A percentile compares a stretch with the other conserved stretches of the same genome.
Conservation (phyloP, 306 rosid genomes). For the Ammopiptanthus mongolicus region DNA sequence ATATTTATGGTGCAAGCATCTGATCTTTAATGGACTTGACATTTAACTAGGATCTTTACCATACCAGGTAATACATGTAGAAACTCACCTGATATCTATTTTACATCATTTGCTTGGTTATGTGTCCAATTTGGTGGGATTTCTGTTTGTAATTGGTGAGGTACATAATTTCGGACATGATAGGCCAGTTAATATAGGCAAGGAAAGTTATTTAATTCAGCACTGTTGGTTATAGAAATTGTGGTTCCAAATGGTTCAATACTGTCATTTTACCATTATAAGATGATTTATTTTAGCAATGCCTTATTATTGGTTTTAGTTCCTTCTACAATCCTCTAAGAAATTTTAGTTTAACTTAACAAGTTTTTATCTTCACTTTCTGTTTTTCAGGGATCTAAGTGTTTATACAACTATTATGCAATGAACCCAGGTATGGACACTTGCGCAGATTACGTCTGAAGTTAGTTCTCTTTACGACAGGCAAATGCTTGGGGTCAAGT, state of each 20-base stretch:
- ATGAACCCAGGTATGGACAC: slow-evolving; percentile 29
- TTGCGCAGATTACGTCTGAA: slow-evolving; percentile 38
- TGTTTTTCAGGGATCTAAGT: slow-evolving; percentile 6
- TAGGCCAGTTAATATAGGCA: background rate
- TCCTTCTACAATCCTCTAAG: background rate
- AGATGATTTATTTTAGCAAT: background rate
- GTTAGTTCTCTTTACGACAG: slow-evolving; percentile 29
- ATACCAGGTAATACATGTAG: background rate
- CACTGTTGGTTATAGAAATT: background rate
- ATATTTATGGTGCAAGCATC: background rate
- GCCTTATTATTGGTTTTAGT: background rate
- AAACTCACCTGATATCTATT: background rate
- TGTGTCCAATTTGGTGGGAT: background rate
- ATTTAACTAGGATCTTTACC: background rate
- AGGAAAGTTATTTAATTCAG: background rate
- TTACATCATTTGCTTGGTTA: background rate
- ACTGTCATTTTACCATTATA: background rate
- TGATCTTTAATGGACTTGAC: background rate
- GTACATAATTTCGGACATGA: background rate
- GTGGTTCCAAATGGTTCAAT: background rate
- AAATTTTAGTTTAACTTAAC: background rate
- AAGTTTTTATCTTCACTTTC: slow-evolving; percentile 7
- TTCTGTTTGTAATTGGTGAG: background rate
- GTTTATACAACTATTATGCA: slow-evolving; percentile 15
- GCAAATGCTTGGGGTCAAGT: slow-evolving; percentile 30